Evolutionary conservation across 495 filamentous ascomycete genomes (phyloP).

Genomic region (Lasiosphaeria ovina): DNA sequence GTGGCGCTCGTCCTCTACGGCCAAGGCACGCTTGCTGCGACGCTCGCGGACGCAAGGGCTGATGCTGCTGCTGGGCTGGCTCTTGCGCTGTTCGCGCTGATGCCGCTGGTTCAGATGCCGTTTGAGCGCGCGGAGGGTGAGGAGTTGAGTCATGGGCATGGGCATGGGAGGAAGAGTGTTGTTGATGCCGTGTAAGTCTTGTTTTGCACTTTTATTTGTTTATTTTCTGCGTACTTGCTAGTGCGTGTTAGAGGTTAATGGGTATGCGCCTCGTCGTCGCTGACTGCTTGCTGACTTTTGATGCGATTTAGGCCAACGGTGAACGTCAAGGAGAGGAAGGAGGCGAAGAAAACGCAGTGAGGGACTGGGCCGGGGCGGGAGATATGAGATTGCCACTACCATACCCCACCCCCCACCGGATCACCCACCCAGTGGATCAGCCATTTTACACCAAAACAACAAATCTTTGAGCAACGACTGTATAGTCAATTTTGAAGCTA

Average conservation of each 20-base stretch:
- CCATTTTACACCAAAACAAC: no score
- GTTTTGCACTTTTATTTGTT: background rate
- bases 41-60: background rate
- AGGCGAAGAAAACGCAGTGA: slow-evolving; percentile 12
- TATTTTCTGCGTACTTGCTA: background rate
- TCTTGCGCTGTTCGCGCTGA: slow-evolving; percentile 8
- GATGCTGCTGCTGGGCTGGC: background rate
- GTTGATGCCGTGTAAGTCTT: slow-evolving; percentile 7
- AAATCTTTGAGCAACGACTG: no score
- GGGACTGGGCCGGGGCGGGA: background rate
- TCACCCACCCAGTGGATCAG: no score
- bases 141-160: background rate
- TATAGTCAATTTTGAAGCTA: no score
- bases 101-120: slow-evolving; percentile 13
- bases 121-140: slow-evolving; percentile 11
- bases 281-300: background rate
- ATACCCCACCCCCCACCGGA: no score
- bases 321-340: slow-evolving; percentile 7
- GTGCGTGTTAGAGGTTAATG: background rate
- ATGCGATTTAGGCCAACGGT: slow-evolving; percentile 4
- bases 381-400: no score
- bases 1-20: slow-evolving; percentile 14
- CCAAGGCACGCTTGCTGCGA: slow-evolving; percentile 7
- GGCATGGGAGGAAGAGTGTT: slow-evolving; percentile 6
- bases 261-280: background rate